These are phyloP conservation scores for Boletus mariae DNA, from an alignment of 1,284 basidiomycete genomes.

Conservation along the genomic window DNA sequence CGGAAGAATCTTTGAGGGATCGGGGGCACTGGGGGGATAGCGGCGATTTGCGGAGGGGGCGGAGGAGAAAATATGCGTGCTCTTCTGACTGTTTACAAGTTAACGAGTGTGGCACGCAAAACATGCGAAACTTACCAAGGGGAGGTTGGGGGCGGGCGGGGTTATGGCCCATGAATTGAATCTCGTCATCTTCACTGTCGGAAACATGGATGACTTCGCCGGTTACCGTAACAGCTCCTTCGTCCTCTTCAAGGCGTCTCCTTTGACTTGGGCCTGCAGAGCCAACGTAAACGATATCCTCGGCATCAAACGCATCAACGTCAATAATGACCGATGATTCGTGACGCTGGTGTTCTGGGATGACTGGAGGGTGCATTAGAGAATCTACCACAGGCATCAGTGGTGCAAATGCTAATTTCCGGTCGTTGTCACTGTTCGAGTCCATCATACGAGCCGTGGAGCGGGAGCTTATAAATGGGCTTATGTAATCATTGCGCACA, in stretches of 20 bases:
- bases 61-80: slow-evolving; percentile 43
- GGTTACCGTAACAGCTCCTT: slow-evolving; percentile 12
- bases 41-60: slow-evolving; percentile 32
- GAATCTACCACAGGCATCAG: slow-evolving; percentile 24
- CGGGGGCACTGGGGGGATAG: slow-evolving; percentile 39
- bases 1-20: slow-evolving; percentile 36
- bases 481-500: slow-evolving; percentile 31
- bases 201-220: slow-evolving; percentile 35
- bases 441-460: background rate
- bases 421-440: slow-evolving; percentile 23
- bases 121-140: slow-evolving; percentile 17
- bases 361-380: slow-evolving; percentile 3
- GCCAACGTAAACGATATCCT: slow-evolving; percentile 24
- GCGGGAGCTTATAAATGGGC: slow-evolving; percentile 12
- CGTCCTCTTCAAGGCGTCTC: slow-evolving; percentile 22
- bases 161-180: slow-evolving; percentile 26
- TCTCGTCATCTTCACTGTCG: slow-evolving; percentile 44
- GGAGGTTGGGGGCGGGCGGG: slow-evolving; percentile 16
- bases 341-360: slow-evolving; percentile 13
- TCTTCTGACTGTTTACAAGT: slow-evolving; percentile 13
- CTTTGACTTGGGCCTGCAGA: slow-evolving; percentile 29
- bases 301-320: slow-evolving; percentile 37
- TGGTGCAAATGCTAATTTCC: slow-evolving; percentile 4
- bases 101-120: background rate
- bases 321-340: slow-evolving; percentile 36